Conservation (phyloP, 306 rosid species). For the Cucurbita moschata region DNA sequence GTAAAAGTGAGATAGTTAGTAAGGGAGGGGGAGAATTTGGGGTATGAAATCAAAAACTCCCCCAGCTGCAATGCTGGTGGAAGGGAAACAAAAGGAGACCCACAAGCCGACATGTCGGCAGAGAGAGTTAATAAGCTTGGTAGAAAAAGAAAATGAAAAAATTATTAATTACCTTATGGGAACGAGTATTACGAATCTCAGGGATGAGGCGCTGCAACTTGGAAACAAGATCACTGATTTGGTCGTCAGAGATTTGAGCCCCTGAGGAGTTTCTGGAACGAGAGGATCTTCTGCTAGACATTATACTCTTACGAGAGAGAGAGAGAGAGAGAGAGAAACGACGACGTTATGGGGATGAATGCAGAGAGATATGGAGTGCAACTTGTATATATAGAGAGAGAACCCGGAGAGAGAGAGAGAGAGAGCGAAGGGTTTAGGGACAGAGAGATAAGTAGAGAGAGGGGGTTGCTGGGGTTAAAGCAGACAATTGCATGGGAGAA, state of each 20-base stretch:
- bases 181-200: slow-evolving; percentile 51
- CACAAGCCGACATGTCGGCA: not conserved
- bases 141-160: too few relatives aligned
- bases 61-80: not conserved
- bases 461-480: not conserved
- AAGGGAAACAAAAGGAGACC: not conserved
- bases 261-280: slow-evolving; percentile 43
- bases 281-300: slow-evolving; percentile 72
- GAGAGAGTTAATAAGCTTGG: not conserved
- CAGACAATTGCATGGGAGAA: slow-evolving; percentile 10
- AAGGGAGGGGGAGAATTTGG: not conserved
- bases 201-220: slow-evolving; percentile 81
- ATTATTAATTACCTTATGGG: slow-evolving; percentile 42
- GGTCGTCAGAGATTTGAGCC: slow-evolving; percentile 56
- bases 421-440: too few relatives aligned
- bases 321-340: not conserved
- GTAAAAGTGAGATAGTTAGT: too few relatives aligned
- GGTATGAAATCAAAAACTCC: not conserved
- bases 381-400: not conserved
- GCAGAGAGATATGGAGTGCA: not conserved
- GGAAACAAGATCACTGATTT: slow-evolving; percentile 73
- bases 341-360: not conserved
- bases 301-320: not conserved
- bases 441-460: too few relatives aligned
- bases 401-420: not conserved